Conservation (phyloP, 768 basidiomycete genomes). For the Tremella yokohamensis region DNA sequence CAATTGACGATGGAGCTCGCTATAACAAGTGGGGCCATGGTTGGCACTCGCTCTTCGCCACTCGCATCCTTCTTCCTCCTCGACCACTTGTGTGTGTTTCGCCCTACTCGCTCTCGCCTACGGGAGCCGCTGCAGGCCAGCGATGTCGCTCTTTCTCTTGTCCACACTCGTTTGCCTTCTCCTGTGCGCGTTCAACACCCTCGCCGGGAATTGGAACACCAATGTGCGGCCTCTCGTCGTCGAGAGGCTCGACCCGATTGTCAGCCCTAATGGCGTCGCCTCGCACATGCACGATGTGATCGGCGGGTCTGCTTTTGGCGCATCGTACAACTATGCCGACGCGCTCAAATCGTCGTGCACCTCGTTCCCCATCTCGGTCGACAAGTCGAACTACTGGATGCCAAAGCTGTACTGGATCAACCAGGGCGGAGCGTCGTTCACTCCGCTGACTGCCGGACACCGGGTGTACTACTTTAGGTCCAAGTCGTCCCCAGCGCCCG, state of each 20-base stretch:
- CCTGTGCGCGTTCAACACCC: too few relatives aligned
- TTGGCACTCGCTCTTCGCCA: too few relatives aligned
- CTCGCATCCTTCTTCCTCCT: too few relatives aligned
- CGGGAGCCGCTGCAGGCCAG: too few relatives aligned
- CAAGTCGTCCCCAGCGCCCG: slow-evolving; percentile 21
- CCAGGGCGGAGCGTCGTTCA: slow-evolving; percentile 6
- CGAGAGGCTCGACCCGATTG: slow-evolving; percentile 45
- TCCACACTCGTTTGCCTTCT: too few relatives aligned
- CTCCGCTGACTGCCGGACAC: slow-evolving; percentile 15
- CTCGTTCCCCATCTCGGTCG: slow-evolving; percentile 29
- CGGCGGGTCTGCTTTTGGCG: slow-evolving; percentile 23
- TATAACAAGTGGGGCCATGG: too few relatives aligned
- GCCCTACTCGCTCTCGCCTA: too few relatives aligned
- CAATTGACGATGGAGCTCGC: too few relatives aligned
- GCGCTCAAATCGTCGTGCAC: slow-evolving; percentile 30
- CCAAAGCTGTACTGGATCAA: slow-evolving; percentile 17
- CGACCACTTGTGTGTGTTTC: too few relatives aligned
- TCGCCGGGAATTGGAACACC: too few relatives aligned
- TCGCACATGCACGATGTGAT: slow-evolving; percentile 44
- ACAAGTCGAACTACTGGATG: slow-evolving; percentile 48
- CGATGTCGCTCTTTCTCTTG: too few relatives aligned
- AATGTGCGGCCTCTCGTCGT: too few relatives aligned
- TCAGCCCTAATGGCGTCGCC: slow-evolving; percentile 31
- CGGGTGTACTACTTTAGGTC: slow-evolving; percentile 48
- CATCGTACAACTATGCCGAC: slow-evolving; percentile 38